phyloP scores from a whole-genome alignment of 441 rosid species.

The Bruguiera hainesii region DNA sequence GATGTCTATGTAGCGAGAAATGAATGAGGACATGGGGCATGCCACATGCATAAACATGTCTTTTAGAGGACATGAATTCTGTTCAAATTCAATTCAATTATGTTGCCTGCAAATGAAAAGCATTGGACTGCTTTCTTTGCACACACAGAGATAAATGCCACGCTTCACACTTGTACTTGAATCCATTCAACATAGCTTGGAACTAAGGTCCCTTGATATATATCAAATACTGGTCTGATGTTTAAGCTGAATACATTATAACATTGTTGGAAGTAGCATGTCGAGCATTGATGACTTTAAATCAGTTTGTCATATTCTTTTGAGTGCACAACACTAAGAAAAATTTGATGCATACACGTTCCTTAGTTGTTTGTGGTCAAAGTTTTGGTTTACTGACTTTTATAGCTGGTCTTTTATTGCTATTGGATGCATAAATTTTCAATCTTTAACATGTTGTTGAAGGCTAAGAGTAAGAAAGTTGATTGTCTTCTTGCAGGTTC shows the following conservation, averaged over 20 bases:
- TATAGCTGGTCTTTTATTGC: neutral
- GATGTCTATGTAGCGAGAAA: neutral
- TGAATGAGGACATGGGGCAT: neutral
- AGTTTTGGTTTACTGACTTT: neutral
- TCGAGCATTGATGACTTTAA: neutral
- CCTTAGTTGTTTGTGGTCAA: neutral
- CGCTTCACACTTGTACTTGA: neutral
- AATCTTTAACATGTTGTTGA: neutral
- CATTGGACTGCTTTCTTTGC: neutral
- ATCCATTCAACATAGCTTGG: neutral
- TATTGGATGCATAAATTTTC: neutral
- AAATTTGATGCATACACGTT: neutral
- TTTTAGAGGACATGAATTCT: neutral
- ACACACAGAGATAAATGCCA: neutral
- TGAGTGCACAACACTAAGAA: neutral
- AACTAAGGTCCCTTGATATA: neutral
- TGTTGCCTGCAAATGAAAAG: neutral
- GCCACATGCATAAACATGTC: neutral
- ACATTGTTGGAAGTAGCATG: neutral
- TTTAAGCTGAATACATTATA: neutral
- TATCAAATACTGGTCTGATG: neutral
- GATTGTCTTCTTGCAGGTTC: conserved; percentile 60
- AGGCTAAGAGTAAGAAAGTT: conserved; percentile 5
- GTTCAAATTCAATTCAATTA: neutral
- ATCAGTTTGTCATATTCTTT: neutral